A percentile compares a stretch with the other conserved stretches of the same genome.
Conservation (phyloP, 164 flowering plant genomes). For the Stephania japonica region DNA sequence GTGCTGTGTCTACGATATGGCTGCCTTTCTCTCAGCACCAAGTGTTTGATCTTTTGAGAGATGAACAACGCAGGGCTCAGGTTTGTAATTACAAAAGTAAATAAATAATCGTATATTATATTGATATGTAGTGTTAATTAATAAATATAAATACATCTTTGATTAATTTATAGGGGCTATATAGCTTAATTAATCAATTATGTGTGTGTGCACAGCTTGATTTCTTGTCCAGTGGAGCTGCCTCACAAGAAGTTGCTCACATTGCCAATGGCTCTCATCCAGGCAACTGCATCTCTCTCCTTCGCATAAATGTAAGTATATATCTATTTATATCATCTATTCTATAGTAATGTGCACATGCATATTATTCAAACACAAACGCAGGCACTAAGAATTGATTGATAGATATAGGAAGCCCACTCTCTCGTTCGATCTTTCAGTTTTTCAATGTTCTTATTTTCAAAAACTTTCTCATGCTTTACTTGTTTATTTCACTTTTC, state of each 20-base stretch:
- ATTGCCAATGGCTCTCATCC: constrained; percentile 74
- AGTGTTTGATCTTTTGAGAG: constrained; percentile 74
- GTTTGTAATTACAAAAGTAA: constrained; percentile 22
- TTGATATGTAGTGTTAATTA: too few species aligned
- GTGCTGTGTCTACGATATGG: constrained; percentile 86
- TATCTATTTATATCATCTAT: not conserved
- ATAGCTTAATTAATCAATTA: not conserved
- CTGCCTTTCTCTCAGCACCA: constrained; percentile 64
- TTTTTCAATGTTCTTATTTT: too few species aligned
- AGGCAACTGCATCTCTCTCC: constrained; percentile 87
- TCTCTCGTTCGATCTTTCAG: too few species aligned
- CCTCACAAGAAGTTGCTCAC: constrained; percentile 35
- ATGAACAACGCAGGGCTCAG: constrained; percentile 75
- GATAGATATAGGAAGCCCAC: too few species aligned
- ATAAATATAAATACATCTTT: not conserved
- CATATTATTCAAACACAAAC: too few species aligned
- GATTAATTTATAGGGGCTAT: not conserved
- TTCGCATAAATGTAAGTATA: constrained; percentile 71
- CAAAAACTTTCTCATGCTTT: too few species aligned
- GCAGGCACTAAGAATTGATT: too few species aligned
- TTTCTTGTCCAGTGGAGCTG: constrained; percentile 32
- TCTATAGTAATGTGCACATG: too few species aligned
- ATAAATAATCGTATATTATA: not conserved
- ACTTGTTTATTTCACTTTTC: too few species aligned
- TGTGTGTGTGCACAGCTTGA: constrained; percentile 56